Evolutionary conservation across 129 eudicot species (phyloP), one percentile per base, ranked within the genome.

Genomic region (Chrysanthemum makinoi): DNA sequence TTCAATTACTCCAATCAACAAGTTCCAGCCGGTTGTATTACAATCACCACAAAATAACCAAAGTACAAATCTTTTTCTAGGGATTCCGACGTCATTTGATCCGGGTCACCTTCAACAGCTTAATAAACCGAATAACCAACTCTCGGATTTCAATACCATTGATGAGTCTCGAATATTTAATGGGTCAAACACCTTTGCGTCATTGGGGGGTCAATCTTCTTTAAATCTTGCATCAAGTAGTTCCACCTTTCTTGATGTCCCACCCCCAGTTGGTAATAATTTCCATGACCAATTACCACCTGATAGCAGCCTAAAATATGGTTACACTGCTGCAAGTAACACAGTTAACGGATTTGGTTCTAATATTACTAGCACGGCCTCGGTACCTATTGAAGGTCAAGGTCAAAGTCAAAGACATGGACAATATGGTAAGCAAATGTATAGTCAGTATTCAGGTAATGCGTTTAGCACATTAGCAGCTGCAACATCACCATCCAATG

Each of bases 11-110:
- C 52, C 79, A 28, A 69, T 80, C 61, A 85, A 83, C 56, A 84
- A 89, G 66, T 80, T 87, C 64, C 89, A 82, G 52, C 82, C 85
- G 15, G 75, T 79, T 65, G 83, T 76, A 62, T 80, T 74, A 56
- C 78, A 84, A 16, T 30, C 79, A 15, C 61, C 73, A 63, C 17
- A 66, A 46, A 78, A 57, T 30, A 73, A 78, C 62, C 95, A 80
- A 73, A 83, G 78, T 50, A 4, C 88, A 1, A 82, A 76, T 72
- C 78, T 80, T 14, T n/a, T 80, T 81, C 95, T 80, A 64, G 96
- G 91, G 30, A 81, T 87, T 30, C n/a, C 95, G 2, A 75, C 91
- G 1, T 77, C 94, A 0, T 80, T 91, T 73, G 88, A 84, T 18
- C 79, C 83, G 58, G n/a, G 81, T 77, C 86, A 80, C 55, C 73